Evolutionary conservation across 495 filamentous ascomycete genomes (phyloP), one percentile per base, ranked within the genome.

Genomic region (Penicillium coprophilum): DNA sequence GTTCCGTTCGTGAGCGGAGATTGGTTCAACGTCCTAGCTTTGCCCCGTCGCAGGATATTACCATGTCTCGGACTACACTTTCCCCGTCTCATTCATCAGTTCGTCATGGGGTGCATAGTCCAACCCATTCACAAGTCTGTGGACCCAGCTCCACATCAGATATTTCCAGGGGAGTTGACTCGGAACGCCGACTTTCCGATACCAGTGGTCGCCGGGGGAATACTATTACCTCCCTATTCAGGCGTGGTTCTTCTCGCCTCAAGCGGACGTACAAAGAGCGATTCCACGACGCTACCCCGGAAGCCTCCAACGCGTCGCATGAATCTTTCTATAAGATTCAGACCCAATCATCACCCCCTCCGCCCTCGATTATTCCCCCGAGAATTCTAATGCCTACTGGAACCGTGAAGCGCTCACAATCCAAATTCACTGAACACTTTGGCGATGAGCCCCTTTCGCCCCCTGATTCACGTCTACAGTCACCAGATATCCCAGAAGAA

Each of bases 361-460:
- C 66, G 6, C 53, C 68, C 10, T 66, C 67, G 15, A 1, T 59
- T 9, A 53, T 64, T 17, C 73, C 78, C 15, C 76, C 80, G 0
- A 72, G 77, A 56, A 68, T 64, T 36, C 74, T 73, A 56, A 71
- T 71, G 41, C 75, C 74, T 34, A 80, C 82, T 9, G 81, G 79
- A 12, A 79, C 78, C 1, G 84, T 91, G 8, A 84, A 85, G 57
- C 86, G 91, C 28, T 90, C 90, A 4, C 88, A 89, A 72, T 96
- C 91, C 40, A 92, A 90, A 45, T 97, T 97, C 77, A 84, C 86
- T n/a, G 92, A 97, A 69, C 91, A 96, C 67, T 82, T 97, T 15
- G 91, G 90, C 17, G 92, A 96, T 61, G 78, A 90, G 28, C 88
- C 90, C 2, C 66, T 92, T 17, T 93, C 90, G 17, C 90, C 90